These are phyloP conservation scores for Murraya koenigii DNA, from an alignment of 345 rosid species.

Conservation along the genomic window DNA sequence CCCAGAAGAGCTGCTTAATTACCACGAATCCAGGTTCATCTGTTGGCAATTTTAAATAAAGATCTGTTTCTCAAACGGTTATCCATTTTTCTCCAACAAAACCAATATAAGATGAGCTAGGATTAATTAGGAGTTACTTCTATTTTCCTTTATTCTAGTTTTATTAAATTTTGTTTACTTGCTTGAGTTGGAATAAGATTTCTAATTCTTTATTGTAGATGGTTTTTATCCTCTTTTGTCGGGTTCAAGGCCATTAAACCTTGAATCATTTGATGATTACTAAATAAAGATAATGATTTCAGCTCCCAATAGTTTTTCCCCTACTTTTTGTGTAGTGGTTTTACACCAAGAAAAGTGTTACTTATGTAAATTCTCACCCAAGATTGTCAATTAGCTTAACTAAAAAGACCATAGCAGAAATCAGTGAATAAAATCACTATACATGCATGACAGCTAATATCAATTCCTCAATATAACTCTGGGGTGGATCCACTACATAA, in stretches of 20 bases:
- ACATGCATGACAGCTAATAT: background rate
- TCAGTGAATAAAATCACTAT: background rate
- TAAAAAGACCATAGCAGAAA: background rate
- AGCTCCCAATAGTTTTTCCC: background rate
- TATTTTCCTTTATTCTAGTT: too few species aligned
- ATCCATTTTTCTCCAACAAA: too few species aligned
- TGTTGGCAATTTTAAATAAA: background rate
- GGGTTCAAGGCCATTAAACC: background rate
- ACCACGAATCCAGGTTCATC: background rate
- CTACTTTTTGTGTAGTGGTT: too few species aligned
- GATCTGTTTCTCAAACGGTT: too few species aligned
- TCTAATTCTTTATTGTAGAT: too few species aligned
- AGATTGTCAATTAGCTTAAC: background rate
- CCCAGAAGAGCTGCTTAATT: background rate
- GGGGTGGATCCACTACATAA: background rate
- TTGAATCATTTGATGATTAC: background rate
- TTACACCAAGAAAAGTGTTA: background rate
- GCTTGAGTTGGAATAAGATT: too few species aligned
- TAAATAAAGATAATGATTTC: background rate
- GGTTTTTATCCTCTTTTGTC: too few species aligned
- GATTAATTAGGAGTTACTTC: too few species aligned
- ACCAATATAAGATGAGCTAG: too few species aligned
- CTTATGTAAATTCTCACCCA: background rate
- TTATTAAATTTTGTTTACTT: too few species aligned
- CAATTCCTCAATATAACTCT: background rate